Conservation (phyloP, 164 flowering plant species). For the Brasenia schreberi region DNA sequence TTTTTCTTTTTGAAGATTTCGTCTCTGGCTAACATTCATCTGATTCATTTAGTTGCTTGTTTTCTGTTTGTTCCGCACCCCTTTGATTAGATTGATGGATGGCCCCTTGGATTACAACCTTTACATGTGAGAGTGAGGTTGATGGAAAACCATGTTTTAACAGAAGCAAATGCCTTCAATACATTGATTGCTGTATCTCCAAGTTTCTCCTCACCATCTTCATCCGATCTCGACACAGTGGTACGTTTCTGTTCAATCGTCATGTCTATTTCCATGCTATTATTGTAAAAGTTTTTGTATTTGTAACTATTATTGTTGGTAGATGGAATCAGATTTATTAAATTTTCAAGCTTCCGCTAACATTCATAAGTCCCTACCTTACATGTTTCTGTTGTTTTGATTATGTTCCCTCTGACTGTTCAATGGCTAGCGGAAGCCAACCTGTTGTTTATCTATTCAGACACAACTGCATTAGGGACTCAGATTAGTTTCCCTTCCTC, state of each 20-base stretch:
- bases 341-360: neutral
- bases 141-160: conserved; percentile 28
- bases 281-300: no score
- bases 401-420: no score
- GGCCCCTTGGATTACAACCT: conserved; percentile 86
- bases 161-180: conserved; percentile 64
- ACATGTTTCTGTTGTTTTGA: neutral
- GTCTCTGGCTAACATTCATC: neutral
- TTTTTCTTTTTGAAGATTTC: neutral
- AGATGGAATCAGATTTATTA: no score
- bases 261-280: neutral
- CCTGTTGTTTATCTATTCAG: no score
- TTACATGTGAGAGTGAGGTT: conserved; percentile 50
- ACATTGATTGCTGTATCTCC: conserved; percentile 56
- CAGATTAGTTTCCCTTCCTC: no score
- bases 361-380: neutral
- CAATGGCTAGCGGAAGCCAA: no score
- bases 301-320: no score
- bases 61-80: neutral
- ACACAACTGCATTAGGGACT: no score
- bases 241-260: conserved; percentile 17
- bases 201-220: conserved; percentile 35
- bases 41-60: neutral
- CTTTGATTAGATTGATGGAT: conserved; percentile 48
- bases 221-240: conserved; percentile 78